Base-by-base conservation (phyloP, 2,329 filamentous ascomycete genomes). In the Penicillium sp. region DNA sequence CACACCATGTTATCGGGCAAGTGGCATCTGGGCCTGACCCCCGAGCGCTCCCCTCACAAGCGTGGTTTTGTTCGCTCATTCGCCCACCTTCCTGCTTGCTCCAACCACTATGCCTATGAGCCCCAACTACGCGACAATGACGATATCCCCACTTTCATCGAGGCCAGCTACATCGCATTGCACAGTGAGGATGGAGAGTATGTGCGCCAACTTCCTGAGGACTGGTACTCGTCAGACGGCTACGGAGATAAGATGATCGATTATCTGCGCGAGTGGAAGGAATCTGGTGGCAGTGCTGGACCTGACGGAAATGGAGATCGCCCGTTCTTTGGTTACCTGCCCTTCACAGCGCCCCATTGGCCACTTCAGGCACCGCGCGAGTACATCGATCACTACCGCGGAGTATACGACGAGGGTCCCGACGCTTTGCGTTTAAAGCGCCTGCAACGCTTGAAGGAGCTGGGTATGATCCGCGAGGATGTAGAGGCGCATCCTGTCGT, bases 11-110 rank as follows among this genome's bases (percentile, higher is more conserved):
- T 76, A 67, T 69, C 69, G 10, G 74, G 74, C 4, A 76, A 76
- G 54, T 75, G 73, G 74, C 73, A 75, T 54, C 60, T 75, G 8
- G 73, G 73, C 1, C 52, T 75, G 42, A 67, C 79, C 0, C 81
- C 82, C 0, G 83, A 87, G 62, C 78, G 80, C 4, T 81, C 78
- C 4, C 85, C 85, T 0, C 77, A 80, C 46, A 78, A 77, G 13
- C 77, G 85, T 10, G 85, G 86, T 0, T 88, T 88, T 62, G 80
- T 85, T 57, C 78, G 79, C 19, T 83, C 80, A 29, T 82, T 88
- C 57, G 84, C 85, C 2, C 81, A 85, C 65, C 73, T 88, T 3
- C 85, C 85, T 0, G 85, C 82, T 2, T 86, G 84, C 67, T 82
- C 80, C 7, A 86, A 85, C 55, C 83, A 85, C 63, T 85, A 83